A percentile compares a stretch with the other conserved stretches of the same genome.
Conservation (phyloP, 495 filamentous ascomycete genomes). For the Apodospora peruviana region DNA sequence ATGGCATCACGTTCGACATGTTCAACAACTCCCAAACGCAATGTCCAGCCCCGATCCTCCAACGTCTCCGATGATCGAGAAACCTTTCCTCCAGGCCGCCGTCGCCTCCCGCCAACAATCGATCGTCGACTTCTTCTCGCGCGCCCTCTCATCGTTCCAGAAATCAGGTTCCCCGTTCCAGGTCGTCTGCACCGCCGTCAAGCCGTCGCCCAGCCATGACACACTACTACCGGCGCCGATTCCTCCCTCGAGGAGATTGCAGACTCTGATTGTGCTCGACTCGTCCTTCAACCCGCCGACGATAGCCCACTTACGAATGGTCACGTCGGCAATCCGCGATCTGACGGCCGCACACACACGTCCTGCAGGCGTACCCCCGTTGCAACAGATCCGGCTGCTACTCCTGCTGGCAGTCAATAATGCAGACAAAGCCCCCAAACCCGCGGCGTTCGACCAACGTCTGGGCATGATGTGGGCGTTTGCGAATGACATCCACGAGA, state of each 20-base stretch:
- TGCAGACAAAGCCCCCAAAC: constrained; percentile 85
- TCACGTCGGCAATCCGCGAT: constrained; percentile 56
- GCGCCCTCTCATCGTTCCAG: constrained; percentile 52
- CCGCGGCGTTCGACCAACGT: constrained; percentile 74
- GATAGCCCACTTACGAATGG: constrained; percentile 73
- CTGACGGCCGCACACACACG: constrained; percentile 16
- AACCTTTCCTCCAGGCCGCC: too few species aligned
- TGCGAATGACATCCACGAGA: constrained; percentile 54
- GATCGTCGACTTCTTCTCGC: constrained; percentile 39
- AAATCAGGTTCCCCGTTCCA: constrained; percentile 51
- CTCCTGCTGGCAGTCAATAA: constrained; percentile 86
- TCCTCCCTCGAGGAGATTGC: constrained; percentile 19
- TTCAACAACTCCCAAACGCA: too few species aligned
- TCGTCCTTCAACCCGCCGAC: constrained; percentile 96
- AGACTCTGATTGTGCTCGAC: constrained; percentile 73
- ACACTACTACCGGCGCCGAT: constrained; percentile 7
- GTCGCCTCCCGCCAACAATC: too few species aligned
- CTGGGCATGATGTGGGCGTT: constrained; percentile 84
- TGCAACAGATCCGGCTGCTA: constrained; percentile 51
- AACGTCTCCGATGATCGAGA: too few species aligned
- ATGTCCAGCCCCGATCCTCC: too few species aligned
- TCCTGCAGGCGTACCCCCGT: too few species aligned
- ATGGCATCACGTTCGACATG: too few species aligned
- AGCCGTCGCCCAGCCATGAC: constrained; percentile 3
- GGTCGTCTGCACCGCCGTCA: constrained; percentile 50